Conservation (phyloP, 2,329 filamentous ascomycete species). For the Dichotomopilus funicola region DNA sequence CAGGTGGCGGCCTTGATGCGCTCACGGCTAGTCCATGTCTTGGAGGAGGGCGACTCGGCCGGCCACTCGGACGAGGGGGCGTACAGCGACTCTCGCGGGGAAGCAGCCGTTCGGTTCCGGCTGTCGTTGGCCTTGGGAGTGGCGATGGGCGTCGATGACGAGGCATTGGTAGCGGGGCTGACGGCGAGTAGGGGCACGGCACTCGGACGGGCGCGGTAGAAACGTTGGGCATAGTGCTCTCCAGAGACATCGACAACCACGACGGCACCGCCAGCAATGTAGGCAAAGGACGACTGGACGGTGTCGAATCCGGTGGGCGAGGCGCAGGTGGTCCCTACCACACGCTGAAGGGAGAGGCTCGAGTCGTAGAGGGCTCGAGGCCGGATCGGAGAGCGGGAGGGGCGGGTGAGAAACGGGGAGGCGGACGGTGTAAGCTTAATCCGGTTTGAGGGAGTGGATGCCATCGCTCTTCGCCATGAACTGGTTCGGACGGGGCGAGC, state of each 20-base stretch:
- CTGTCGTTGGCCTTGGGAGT: constrained; percentile 59
- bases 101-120: constrained; percentile 47
- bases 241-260: constrained; percentile 77
- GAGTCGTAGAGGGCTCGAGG: constrained; percentile 47
- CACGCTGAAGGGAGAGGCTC: constrained; percentile 67
- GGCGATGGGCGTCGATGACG: constrained; percentile 42
- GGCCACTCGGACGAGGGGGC: constrained; percentile 41
- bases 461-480: constrained; percentile 53
- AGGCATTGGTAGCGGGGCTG: constrained; percentile 43
- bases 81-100: constrained; percentile 43
- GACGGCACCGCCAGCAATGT: constrained; percentile 89
- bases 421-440: constrained; percentile 70
- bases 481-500: constrained; percentile 15
- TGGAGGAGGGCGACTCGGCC: constrained; percentile 58
- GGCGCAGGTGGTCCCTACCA: constrained; percentile 84
- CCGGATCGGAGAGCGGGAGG: constrained; percentile 56
- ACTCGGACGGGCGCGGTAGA: constrained; percentile 80
- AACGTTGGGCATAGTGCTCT: constrained; percentile 66
- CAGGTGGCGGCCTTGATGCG: constrained; percentile 92
- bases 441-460: constrained; percentile 52
- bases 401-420: constrained; percentile 61
- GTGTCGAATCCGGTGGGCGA: constrained; percentile 82
- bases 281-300: constrained; percentile 72
- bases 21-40: constrained; percentile 82
- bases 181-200: constrained; percentile 60